A percentile compares a stretch with the other conserved stretches of the same genome.
Conservation (phyloP, 73 alveolate genomes). For the Stentor coeruleus region DNA sequence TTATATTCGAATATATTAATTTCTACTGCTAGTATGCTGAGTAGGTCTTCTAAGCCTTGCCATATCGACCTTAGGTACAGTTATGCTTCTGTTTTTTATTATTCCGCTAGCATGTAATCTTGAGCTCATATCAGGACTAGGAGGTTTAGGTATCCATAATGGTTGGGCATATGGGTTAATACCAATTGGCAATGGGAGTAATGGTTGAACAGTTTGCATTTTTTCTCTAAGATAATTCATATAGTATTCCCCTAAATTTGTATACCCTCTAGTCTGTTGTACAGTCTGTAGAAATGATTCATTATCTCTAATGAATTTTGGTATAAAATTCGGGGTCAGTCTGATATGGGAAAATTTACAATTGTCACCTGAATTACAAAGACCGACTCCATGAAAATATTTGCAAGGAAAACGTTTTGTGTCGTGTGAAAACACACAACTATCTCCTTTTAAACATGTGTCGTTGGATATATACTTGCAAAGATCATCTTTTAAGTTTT, state of each 20-base stretch:
- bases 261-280: slow-evolving; percentile 60
- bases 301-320: slow-evolving; percentile 63
- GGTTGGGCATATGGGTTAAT: background rate
- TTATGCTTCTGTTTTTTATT: slow-evolving; percentile 3
- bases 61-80: background rate
- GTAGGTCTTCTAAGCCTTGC: background rate
- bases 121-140: slow-evolving; percentile 19
- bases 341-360: slow-evolving; percentile 83
- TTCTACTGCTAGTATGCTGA: background rate
- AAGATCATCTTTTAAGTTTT: slow-evolving; percentile 43
- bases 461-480: slow-evolving; percentile 77
- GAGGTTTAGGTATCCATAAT: slow-evolving; percentile 21
- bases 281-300: slow-evolving; percentile 74
- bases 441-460: slow-evolving; percentile 52
- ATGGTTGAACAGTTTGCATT: slow-evolving; percentile 31
- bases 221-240: slow-evolving; percentile 50
- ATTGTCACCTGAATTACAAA: slow-evolving; percentile 64
- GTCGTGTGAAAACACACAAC: background rate
- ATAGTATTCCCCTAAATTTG: slow-evolving; percentile 77
- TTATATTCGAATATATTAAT: too few species aligned
- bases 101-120: slow-evolving; percentile 22
- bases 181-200: background rate
- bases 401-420: slow-evolving; percentile 3
- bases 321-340: slow-evolving; percentile 56
- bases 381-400: slow-evolving; percentile 73